Conservation (phyloP, 83 land plant genomes). For the Thuja plicata region DNA sequence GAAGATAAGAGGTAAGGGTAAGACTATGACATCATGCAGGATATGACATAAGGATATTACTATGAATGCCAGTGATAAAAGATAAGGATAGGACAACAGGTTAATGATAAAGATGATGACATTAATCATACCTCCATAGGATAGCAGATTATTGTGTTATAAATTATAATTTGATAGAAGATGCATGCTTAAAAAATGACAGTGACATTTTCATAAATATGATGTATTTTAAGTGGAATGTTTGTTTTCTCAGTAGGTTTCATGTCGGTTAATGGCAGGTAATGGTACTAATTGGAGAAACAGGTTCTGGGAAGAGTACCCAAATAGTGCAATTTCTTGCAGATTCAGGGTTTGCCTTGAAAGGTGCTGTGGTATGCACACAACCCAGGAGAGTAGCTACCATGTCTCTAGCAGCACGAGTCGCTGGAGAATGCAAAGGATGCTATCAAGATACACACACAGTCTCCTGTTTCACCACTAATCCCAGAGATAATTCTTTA, state of each 20-base stretch:
- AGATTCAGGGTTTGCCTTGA: constrained; percentile 54
- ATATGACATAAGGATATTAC: no score
- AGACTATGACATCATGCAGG: no score
- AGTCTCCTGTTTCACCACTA: constrained; percentile 38
- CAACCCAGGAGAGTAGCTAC: constrained; percentile 89
- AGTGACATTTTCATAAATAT: not conserved
- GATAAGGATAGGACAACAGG: no score
- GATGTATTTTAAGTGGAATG: not conserved
- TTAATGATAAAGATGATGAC: no score
- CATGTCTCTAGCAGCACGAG: constrained; percentile 61
- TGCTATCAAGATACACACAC: constrained; percentile 43
- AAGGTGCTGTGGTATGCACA: constrained; percentile 75
- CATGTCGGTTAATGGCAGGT: constrained; percentile 33
- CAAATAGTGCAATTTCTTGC: constrained; percentile 83
- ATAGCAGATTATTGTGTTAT: not conserved
- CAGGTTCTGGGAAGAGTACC: constrained; percentile 96
- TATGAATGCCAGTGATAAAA: no score
- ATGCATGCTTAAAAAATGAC: not conserved
- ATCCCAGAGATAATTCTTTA: constrained; percentile 20
- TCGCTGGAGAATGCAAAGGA: constrained; percentile 59
- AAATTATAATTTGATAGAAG: not conserved
- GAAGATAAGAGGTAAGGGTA: no score
- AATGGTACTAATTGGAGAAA: constrained; percentile 76
- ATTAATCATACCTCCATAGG: no score
- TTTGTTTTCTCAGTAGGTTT: not conserved